A percentile compares a stretch with the other conserved stretches of the same genome.
Conservation (phyloP, 176 grass and related monocot species). For the Bonia amplexicaulis region DNA sequence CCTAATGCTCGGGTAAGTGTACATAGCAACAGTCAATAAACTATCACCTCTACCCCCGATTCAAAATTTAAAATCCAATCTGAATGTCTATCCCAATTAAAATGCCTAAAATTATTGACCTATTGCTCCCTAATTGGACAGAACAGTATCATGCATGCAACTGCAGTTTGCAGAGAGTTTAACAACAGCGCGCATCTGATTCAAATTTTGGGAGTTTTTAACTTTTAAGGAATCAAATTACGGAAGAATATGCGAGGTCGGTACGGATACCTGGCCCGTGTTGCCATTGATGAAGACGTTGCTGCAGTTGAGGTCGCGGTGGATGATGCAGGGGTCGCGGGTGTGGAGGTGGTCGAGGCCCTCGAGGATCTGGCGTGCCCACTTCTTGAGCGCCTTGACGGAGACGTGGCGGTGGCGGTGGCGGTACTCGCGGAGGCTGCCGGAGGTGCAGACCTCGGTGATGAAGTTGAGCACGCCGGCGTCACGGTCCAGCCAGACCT, state of each 20-base stretch:
- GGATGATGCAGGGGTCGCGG: slow-evolving; percentile 92
- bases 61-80: neutral
- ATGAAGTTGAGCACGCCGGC: slow-evolving; percentile 86
- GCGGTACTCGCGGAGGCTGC: slow-evolving; percentile 79
- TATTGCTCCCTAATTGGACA: neutral
- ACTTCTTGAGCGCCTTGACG: slow-evolving; percentile 91
- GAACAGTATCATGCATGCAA: neutral
- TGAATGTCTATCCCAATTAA: neutral
- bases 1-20: slow-evolving; percentile 22
- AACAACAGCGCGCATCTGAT: neutral
- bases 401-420: slow-evolving; percentile 77
- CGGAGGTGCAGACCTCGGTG: slow-evolving; percentile 92
- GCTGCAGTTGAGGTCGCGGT: slow-evolving; percentile 96
- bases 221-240: neutral
- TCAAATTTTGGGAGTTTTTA: neutral
- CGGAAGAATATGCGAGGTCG: neutral
- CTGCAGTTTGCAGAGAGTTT: neutral
- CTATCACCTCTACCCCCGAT: neutral
- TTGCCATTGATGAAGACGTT: slow-evolving; percentile 99
- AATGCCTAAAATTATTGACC: neutral
- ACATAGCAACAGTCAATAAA: neutral
- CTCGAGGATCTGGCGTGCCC: slow-evolving; percentile 73
- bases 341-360: slow-evolving; percentile 84
- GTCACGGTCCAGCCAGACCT: slow-evolving; percentile 68
- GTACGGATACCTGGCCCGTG: slow-evolving; percentile 59